Conservation (phyloP, 352 stramenopile genomes). For the Phytopythium cucurbitacearum region DNA sequence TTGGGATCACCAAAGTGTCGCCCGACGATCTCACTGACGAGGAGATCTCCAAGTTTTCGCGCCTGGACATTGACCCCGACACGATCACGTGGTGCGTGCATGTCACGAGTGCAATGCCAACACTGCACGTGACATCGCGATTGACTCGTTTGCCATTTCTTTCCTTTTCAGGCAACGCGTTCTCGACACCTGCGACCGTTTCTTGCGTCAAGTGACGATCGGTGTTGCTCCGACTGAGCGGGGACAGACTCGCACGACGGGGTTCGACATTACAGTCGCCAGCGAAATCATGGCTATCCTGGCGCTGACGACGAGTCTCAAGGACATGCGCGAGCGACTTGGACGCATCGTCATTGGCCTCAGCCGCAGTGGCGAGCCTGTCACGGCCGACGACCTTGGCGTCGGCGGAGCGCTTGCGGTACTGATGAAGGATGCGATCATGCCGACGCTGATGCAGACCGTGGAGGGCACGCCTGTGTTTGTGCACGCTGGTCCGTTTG, state of each 20-base stretch:
- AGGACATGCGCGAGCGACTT: conserved; percentile 93
- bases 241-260: conserved; percentile 61
- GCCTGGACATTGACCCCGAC: conserved; percentile 94
- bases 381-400: conserved; percentile 97
- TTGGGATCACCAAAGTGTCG: conserved; percentile 91
- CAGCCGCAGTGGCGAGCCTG: conserved; percentile 66
- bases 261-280: conserved; percentile 91
- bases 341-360: conserved; percentile 94
- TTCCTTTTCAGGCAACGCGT: conserved; percentile 89
- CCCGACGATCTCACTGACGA: conserved; percentile 94
- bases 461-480: conserved; percentile 95
- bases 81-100: conserved; percentile 75
- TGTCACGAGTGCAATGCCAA: conserved; percentile 11
- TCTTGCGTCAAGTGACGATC: conserved; percentile 90
- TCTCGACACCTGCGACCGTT: conserved; percentile 96
- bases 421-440: conserved; percentile 97
- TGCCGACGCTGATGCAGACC: conserved; percentile 98
- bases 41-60: conserved; percentile 90
- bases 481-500: conserved; percentile 98
- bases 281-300: conserved; percentile 99
- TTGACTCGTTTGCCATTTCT: background rate
- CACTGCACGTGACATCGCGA: background rate
- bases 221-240: conserved; percentile 91
- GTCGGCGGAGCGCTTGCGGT: conserved; percentile 95
- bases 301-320: conserved; percentile 91